Percentiles rank a stretch among this genome's conserved stretches.
Conservation (phyloP, 768 basidiomycete genomes). For the Chalciporus piperatus region DNA sequence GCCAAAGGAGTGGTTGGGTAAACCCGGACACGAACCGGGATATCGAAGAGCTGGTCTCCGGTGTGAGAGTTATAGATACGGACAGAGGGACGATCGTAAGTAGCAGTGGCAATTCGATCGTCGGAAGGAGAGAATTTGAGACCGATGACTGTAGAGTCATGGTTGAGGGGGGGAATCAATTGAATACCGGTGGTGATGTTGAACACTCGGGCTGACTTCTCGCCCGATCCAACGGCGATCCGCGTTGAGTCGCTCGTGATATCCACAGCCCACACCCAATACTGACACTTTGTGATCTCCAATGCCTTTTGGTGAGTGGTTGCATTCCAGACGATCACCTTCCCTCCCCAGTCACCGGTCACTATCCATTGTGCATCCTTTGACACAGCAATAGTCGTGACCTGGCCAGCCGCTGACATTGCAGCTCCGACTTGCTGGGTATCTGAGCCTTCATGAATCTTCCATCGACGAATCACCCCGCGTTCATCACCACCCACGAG, state of each 20-base stretch:
- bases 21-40: not conserved
- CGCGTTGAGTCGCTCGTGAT: slow-evolving; percentile 10
- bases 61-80: slow-evolving; percentile 5
- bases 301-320: slow-evolving; percentile 1
- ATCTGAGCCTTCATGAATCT: not conserved
- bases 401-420: not conserved
- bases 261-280: slow-evolving; percentile 3
- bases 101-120: not conserved
- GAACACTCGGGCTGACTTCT: slow-evolving; percentile 5
- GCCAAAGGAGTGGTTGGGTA: not conserved
- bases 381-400: not conserved
- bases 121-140: slow-evolving; percentile 9
- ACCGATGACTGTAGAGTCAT: not conserved
- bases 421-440: not conserved
- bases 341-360: not conserved
- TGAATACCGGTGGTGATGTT: slow-evolving; percentile 3
- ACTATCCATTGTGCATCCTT: slow-evolving; percentile 13
- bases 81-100: not conserved
- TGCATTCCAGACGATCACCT: slow-evolving; percentile 5
- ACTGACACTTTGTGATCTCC: not conserved
- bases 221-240: slow-evolving; percentile 9
- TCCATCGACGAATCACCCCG: slow-evolving; percentile 4
- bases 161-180: slow-evolving; percentile 3
- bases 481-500: slow-evolving; percentile 2
- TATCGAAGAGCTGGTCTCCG: not conserved